phyloP scores from a whole-genome alignment of 306 rosid species.

The Vigna reflexopilosa region DNA sequence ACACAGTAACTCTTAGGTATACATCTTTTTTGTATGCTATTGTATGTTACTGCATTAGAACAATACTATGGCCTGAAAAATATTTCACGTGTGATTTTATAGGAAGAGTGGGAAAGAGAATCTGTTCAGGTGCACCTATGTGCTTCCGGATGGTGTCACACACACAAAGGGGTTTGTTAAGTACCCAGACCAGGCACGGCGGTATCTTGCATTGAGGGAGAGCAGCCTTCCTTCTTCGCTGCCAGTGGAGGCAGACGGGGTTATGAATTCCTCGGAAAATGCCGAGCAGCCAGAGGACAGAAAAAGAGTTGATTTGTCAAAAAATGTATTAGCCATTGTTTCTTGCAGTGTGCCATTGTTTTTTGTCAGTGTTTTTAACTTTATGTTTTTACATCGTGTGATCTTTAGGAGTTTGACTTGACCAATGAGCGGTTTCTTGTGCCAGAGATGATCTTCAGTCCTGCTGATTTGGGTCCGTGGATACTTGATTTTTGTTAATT shows the following conservation, averaged over 20 bases:
- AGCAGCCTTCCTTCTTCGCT: conserved; percentile 38
- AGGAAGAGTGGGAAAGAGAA: conserved; percentile 79
- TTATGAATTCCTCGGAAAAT: conserved; percentile 44
- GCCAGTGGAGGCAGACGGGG: conserved; percentile 40
- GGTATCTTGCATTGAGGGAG: conserved; percentile 58
- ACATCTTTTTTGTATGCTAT: background rate
- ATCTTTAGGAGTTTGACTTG: conserved; percentile 83
- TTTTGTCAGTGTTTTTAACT: background rate
- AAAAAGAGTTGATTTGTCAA: conserved; percentile 72
- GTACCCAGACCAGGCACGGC: conserved; percentile 69
- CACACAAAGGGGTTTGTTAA: conserved; percentile 82
- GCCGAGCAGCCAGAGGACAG: conserved; percentile 52
- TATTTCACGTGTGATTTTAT: background rate
- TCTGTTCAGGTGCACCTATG: conserved; percentile 77
- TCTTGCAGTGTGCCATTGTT: conserved; percentile 7
- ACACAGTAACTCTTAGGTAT: background rate
- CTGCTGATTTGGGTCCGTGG: conserved; percentile 86
- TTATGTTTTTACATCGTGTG: conserved; percentile 20
- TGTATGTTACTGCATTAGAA: background rate
- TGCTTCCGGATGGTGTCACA: conserved; percentile 87
- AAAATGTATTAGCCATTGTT: conserved; percentile 60
- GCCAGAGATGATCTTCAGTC: conserved; percentile 96
- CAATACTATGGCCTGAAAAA: background rate
- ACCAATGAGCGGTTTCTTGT: conserved; percentile 96
- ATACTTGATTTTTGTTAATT: background rate